Conservation (phyloP, 805 yeast genomes). For the Saturnispora galanensis region DNA sequence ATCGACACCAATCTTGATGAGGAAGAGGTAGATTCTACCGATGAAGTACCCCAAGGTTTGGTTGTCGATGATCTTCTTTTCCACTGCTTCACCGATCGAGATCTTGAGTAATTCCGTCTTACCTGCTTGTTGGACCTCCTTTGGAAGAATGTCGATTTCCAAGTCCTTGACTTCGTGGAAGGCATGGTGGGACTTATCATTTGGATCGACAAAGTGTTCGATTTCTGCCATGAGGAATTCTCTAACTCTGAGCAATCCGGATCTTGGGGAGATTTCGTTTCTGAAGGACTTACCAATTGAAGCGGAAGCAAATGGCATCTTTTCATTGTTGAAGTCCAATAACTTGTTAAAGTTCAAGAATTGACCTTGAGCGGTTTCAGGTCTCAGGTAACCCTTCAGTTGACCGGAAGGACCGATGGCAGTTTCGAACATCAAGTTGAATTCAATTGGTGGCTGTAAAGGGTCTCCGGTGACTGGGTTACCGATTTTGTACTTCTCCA, state of each 20-base stretch:
- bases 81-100: conserved; percentile 86
- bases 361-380: conserved; percentile 99
- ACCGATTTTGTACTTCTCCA: conserved; percentile 69
- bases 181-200: conserved; percentile 70
- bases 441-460: conserved; percentile 85
- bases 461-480: conserved; percentile 87
- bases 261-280: conserved; percentile 97
- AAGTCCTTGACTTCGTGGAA: conserved; percentile 69
- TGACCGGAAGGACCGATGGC: conserved; percentile 98
- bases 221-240: conserved; percentile 99
- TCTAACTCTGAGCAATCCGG: conserved; percentile 95
- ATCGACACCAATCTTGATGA: conserved; percentile 85
- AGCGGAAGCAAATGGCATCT: conserved; percentile 99
- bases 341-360: conserved; percentile 90
- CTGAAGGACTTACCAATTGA: conserved; percentile 98
- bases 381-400: conserved; percentile 90
- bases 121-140: conserved; percentile 81
- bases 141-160: conserved; percentile 71
- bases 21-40: conserved; percentile 83
- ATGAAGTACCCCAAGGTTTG: conserved; percentile 95
- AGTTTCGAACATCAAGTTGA: conserved; percentile 98
- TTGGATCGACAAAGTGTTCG: conserved; percentile 96
- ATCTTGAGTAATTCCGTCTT: conserved; percentile 52
- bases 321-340: conserved; percentile 87
- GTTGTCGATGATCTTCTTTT: conserved; percentile 82